Evolutionary conservation across 2,329 filamentous ascomycete species (phyloP).

Genomic region (Fusarium stilboides): DNA sequence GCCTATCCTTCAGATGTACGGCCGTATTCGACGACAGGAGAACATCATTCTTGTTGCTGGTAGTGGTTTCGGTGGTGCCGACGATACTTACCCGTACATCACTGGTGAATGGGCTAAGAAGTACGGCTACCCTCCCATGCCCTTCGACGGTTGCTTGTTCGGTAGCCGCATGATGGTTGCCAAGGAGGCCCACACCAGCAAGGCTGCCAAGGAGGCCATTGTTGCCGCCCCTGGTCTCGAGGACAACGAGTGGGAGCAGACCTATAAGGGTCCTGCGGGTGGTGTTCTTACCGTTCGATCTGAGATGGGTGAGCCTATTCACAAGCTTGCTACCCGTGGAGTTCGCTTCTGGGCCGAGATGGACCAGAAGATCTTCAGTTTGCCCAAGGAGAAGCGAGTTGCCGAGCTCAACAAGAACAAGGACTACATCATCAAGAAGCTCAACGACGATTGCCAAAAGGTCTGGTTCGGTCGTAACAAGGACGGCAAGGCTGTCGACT

Average conservation of each 20-base stretch:
- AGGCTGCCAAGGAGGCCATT: slow-evolving; percentile 90
- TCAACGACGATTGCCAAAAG: slow-evolving; percentile 97
- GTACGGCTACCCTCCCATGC: slow-evolving; percentile 92
- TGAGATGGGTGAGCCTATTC: slow-evolving; percentile 99
- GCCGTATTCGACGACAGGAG: slow-evolving; percentile 84
- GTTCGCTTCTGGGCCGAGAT: slow-evolving; percentile 98
- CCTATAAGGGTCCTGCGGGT: slow-evolving; percentile 90
- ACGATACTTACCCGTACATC: slow-evolving; percentile 93
- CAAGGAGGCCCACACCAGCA: slow-evolving; percentile 91
- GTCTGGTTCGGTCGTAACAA: slow-evolving; percentile 95
- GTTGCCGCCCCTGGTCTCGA: slow-evolving; percentile 87
- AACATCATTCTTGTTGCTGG: slow-evolving; percentile 93
- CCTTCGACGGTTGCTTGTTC: slow-evolving; percentile 92
- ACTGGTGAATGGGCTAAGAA: slow-evolving; percentile 90
- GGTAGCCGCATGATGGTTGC: slow-evolving; percentile 96
- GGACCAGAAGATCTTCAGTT: slow-evolving; percentile 97
- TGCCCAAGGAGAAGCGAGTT: slow-evolving; percentile 95
- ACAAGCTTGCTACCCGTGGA: slow-evolving; percentile 97
- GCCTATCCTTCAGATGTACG: slow-evolving; percentile 92
- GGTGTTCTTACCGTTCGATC: slow-evolving; percentile 97
- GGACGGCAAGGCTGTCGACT: slow-evolving; percentile 83
- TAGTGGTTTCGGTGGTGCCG: slow-evolving; percentile 90
- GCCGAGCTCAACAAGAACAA: slow-evolving; percentile 90
- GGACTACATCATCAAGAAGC: slow-evolving; percentile 93
- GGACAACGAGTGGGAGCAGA: slow-evolving; percentile 90